Evolutionary conservation across 2,329 filamentous ascomycete species (phyloP), one percentile per base, ranked within the genome.

Genomic region (Colletotrichum orchidophilum): DNA sequence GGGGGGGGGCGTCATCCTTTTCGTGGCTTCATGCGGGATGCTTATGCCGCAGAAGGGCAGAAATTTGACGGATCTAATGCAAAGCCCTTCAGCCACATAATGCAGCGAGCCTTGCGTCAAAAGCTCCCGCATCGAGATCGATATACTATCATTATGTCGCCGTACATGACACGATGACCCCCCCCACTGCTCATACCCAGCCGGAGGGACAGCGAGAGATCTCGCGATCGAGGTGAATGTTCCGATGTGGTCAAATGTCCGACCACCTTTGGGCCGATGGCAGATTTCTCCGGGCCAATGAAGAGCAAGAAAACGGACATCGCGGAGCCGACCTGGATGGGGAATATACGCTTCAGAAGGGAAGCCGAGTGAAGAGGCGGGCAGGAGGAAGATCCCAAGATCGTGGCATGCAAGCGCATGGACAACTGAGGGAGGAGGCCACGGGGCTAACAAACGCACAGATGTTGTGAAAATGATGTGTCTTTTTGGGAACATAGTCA

Each of bases 381-480:
- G 24, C 21, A 24, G 21, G 21, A 54, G 42, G 31, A 54, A 63
- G 33, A 67, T 49, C 58, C 27, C 21, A 27, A 46, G 50, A 63
- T 67, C 49, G 59, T 6, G n/a, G 46, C 31, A 57, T 50, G 35
- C 35, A 49, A 29, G 31, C n/a, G 63, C 29, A 27, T 39, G 39
- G 27, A 8, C 18, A 35, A 33, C 24, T 21, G 13, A 29, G 24
- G 26, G 35, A 31, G 63, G 64, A 4, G 35, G 57, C n/a, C 29
- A 21, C 50, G 39, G 39, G 15, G 39, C 39, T 18, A 46, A 46
- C 39, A 46, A 58, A 39, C 29, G 60, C 60, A 64, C 52, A 50
- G 65, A 63, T 58, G 39, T 26, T 27, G 52, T 31, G 39, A 67
- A 58, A 52, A 31, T 63, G 65, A 63, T 31, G 8, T 21, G 35